Evolutionary conservation across 2,329 filamentous ascomycete genomes (phyloP).

Genomic region (Coccinonectria pachysandricola): DNA sequence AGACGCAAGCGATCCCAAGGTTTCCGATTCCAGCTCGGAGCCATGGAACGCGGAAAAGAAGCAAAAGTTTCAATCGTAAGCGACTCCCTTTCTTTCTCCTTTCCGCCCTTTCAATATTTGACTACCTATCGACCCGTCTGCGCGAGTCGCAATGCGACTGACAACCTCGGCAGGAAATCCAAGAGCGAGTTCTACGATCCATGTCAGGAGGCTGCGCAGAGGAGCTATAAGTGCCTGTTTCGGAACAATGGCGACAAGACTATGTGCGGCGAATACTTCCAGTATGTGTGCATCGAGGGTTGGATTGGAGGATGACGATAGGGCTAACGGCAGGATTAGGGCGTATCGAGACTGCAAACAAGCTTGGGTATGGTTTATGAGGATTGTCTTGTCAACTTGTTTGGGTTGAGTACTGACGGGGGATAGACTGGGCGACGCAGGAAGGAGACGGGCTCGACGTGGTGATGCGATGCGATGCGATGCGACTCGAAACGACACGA

Average conservation of each 20-base stretch:
- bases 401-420: slow-evolving; percentile 1
- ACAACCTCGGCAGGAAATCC: slow-evolving; percentile 73
- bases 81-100: slow-evolving; percentile 2
- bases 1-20: slow-evolving; percentile 12
- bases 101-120: background rate
- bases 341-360: slow-evolving; percentile 94
- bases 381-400: background rate
- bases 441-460: slow-evolving; percentile 21
- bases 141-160: no score
- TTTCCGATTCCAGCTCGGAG: slow-evolving; percentile 1
- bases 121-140: no score
- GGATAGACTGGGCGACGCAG: slow-evolving; percentile 23
- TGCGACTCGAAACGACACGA: background rate
- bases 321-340: slow-evolving; percentile 36
- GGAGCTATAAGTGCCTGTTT: slow-evolving; percentile 78
- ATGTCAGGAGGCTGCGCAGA: slow-evolving; percentile 82
- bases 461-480: slow-evolving; percentile 3
- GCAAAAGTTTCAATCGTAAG: slow-evolving; percentile 54
- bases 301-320: background rate
- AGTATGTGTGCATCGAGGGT: slow-evolving; percentile 46
- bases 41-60: slow-evolving; percentile 52
- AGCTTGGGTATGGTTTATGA: slow-evolving; percentile 57
- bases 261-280: slow-evolving; percentile 94
- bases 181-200: slow-evolving; percentile 90
- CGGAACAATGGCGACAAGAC: slow-evolving; percentile 76